These are phyloP conservation scores for Chamaecyparis obtusa DNA, from an alignment of 75 land plant genomes.

Conservation along the genomic window DNA sequence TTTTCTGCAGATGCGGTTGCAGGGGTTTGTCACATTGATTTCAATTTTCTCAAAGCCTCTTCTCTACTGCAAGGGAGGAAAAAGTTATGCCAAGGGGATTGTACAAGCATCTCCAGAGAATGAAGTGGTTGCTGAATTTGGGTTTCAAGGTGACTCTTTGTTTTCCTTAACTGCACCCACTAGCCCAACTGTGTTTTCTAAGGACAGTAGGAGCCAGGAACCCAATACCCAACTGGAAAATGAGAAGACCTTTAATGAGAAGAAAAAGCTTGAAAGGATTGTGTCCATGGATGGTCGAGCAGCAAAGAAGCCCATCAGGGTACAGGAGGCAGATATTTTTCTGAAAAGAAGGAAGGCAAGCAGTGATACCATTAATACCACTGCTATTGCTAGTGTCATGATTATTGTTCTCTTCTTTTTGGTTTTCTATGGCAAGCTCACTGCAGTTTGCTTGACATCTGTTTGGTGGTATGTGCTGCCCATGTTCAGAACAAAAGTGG, in stretches of 20 bases:
- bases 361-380: not conserved
- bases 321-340: not conserved
- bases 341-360: not conserved
- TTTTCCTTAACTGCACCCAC: not conserved
- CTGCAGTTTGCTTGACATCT: not conserved
- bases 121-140: not conserved
- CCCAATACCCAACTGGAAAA: not conserved
- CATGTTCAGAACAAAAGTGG: too few relatives aligned
- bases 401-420: not conserved
- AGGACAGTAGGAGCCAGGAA: not conserved
- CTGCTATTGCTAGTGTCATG: not conserved
- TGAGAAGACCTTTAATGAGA: not conserved
- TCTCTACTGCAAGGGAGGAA: not conserved
- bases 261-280: not conserved
- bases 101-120: not conserved
- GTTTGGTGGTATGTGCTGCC: conserved; percentile 14
- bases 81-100: not conserved
- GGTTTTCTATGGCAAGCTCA: not conserved
- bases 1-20: not conserved
- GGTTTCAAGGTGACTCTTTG: not conserved
- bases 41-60: not conserved
- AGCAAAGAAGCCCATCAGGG: not conserved
- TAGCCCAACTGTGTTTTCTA: not conserved
- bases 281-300: not conserved
- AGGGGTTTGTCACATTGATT: not conserved